Evolutionary conservation across 805 yeast species (phyloP).

Genomic region (Cyberlindnera petersonii): DNA sequence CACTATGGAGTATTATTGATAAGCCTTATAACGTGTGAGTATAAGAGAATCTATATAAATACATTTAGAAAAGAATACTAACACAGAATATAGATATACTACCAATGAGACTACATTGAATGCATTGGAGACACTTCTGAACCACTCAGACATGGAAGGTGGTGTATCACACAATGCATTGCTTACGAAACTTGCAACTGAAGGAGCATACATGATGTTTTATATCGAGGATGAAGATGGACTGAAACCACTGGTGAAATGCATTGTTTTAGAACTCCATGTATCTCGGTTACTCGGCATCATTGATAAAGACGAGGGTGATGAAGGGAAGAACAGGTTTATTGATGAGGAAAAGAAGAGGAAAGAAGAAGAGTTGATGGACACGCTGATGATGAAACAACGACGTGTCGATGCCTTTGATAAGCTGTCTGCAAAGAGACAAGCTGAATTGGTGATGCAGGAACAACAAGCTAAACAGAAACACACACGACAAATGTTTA

Average conservation of each 20-base stretch:
- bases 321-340: slow-evolving; percentile 9
- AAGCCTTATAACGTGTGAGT: slow-evolving; percentile 28
- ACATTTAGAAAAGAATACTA: background rate
- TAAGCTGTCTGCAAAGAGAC: slow-evolving; percentile 19
- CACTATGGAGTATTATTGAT: slow-evolving; percentile 27
- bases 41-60: background rate
- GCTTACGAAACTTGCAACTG: slow-evolving; percentile 8
- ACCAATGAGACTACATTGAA: slow-evolving; percentile 11
- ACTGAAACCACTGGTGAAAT: slow-evolving; percentile 15
- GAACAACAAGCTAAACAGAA: slow-evolving; percentile 18
- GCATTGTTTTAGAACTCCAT: slow-evolving; percentile 20
- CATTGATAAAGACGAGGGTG: slow-evolving; percentile 2
- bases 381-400: slow-evolving; percentile 18
- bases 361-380: slow-evolving; percentile 27
- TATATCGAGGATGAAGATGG: slow-evolving; percentile 17
- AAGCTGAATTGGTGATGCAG: slow-evolving; percentile 17
- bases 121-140: slow-evolving; percentile 17
- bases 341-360: slow-evolving; percentile 25
- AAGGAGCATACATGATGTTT: slow-evolving; percentile 18
- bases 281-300: slow-evolving; percentile 10
- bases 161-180: slow-evolving; percentile 14
- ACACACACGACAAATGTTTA: slow-evolving; percentile 18
- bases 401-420: slow-evolving; percentile 15
- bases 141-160: slow-evolving; percentile 15
- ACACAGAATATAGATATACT: slow-evolving; percentile 17